Evolutionary conservation across 2,329 filamentous ascomycete species (phyloP).

Genomic region (Botrytis fabae): DNA sequence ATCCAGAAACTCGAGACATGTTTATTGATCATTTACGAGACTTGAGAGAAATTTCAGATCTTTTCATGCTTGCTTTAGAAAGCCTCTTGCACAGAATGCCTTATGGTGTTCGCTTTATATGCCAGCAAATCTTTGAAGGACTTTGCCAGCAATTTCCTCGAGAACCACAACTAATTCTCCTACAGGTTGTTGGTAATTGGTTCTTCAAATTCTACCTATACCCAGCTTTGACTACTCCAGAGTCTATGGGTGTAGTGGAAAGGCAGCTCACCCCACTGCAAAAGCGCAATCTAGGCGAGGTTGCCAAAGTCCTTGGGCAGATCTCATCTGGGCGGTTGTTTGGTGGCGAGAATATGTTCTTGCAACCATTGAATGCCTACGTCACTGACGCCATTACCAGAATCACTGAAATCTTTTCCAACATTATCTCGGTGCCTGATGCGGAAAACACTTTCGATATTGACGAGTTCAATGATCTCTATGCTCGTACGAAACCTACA

Average conservation of each 20-base stretch:
- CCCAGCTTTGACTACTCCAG: conserved; percentile 83
- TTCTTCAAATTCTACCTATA: conserved; percentile 93
- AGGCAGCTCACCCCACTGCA: conserved; percentile 85
- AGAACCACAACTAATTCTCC: conserved; percentile 73
- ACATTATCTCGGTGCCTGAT: conserved; percentile 79
- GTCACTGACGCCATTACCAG: conserved; percentile 81
- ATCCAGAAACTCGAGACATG: conserved; percentile 84
- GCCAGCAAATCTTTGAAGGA: conserved; percentile 79
- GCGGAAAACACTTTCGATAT: conserved; percentile 95
- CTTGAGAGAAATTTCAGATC: conserved; percentile 89
- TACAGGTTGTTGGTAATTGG: conserved; percentile 87
- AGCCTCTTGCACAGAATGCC: conserved; percentile 86
- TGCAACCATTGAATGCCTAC: conserved; percentile 93
- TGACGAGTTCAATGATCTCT: conserved; percentile 97
- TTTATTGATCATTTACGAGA: conserved; percentile 96
- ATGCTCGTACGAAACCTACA: conserved; percentile 92
- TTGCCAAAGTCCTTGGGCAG: conserved; percentile 88
- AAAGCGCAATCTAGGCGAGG: conserved; percentile 87
- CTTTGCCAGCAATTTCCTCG: conserved; percentile 75
- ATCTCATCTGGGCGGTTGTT: conserved; percentile 87
- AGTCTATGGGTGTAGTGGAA: conserved; percentile 91
- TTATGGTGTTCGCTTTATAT: conserved; percentile 86
- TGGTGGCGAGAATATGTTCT: conserved; percentile 90
- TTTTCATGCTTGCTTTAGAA: conserved; percentile 80
- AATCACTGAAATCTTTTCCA: conserved; percentile 71